A percentile compares a stretch with the other conserved stretches of the same genome.
Conservation (phyloP, 768 basidiomycete species). For the Pisolithus albus region DNA sequence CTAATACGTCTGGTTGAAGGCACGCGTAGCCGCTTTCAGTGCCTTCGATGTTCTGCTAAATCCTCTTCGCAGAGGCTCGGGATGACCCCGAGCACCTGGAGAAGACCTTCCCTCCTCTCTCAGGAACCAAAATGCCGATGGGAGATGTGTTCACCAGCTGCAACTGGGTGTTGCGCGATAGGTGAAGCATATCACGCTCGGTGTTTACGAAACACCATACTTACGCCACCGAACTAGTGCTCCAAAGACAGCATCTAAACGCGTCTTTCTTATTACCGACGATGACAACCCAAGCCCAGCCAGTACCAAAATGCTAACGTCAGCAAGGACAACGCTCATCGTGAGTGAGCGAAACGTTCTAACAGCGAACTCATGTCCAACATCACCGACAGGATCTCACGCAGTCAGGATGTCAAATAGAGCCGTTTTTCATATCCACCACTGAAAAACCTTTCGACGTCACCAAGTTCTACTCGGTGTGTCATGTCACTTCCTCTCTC, state of each 20-base stretch:
- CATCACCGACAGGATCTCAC: slow-evolving; percentile 57
- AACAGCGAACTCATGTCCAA: neutral
- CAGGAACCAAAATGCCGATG: slow-evolving; percentile 58
- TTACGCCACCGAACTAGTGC: slow-evolving; percentile 40
- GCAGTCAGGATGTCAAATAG: slow-evolving; percentile 71
- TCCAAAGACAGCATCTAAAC: slow-evolving; percentile 84
- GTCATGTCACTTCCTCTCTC: slow-evolving; percentile 14
- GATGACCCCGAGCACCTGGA: slow-evolving; percentile 53
- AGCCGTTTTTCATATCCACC: slow-evolving; percentile 85
- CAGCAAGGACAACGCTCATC: slow-evolving; percentile 64
- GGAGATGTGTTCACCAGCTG: slow-evolving; percentile 89
- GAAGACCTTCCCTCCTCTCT: slow-evolving; percentile 58
- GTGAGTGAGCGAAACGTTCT: slow-evolving; percentile 32
- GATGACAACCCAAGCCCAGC: slow-evolving; percentile 41
- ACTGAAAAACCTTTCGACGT: slow-evolving; percentile 61
- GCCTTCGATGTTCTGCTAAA: neutral
- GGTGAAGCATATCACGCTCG: slow-evolving; percentile 37
- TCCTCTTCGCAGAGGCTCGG: slow-evolving; percentile 44
- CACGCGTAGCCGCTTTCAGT: slow-evolving; percentile 25
- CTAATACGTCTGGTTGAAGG: slow-evolving; percentile 74
- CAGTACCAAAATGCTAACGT: slow-evolving; percentile 55
- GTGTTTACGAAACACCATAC: slow-evolving; percentile 11
- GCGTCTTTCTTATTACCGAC: slow-evolving; percentile 90
- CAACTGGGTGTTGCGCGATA: slow-evolving; percentile 83
- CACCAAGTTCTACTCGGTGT: slow-evolving; percentile 72